Percentiles rank a stretch among this genome's conserved stretches.
phyloP scores from a whole-genome alignment of 1,284 basidiomycete species.

The Athelia psychrophila region DNA sequence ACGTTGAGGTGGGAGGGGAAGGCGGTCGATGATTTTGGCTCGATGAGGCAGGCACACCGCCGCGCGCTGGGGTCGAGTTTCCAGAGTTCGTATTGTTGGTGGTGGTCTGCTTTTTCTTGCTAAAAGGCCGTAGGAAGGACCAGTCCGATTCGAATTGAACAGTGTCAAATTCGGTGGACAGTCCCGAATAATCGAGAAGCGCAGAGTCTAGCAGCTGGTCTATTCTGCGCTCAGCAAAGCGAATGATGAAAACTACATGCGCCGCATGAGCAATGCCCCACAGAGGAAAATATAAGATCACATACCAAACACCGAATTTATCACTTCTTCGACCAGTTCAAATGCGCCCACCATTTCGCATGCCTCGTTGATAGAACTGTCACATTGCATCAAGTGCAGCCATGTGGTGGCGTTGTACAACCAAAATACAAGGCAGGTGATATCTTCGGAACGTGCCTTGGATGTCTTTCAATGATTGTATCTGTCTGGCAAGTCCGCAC shows the following conservation, averaged over 20 bases:
- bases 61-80: slow-evolving; percentile 30
- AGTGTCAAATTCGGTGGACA: slow-evolving; percentile 76
- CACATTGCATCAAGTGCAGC: slow-evolving; percentile 87
- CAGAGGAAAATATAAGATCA: slow-evolving; percentile 2
- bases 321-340: slow-evolving; percentile 80
- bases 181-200: slow-evolving; percentile 81
- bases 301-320: slow-evolving; percentile 92
- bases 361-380: slow-evolving; percentile 68
- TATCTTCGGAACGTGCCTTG: slow-evolving; percentile 80
- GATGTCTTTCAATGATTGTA: slow-evolving; percentile 7
- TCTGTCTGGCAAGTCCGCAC: slow-evolving; percentile 26
- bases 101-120: slow-evolving; percentile 59
- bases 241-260: slow-evolving; percentile 85
- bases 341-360: slow-evolving; percentile 82
- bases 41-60: slow-evolving; percentile 29
- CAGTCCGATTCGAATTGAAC: slow-evolving; percentile 96
- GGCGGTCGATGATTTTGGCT: slow-evolving; percentile 7
- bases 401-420: slow-evolving; percentile 88
- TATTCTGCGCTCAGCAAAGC: slow-evolving; percentile 86
- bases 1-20: slow-evolving; percentile 36
- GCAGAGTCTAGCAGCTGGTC: slow-evolving; percentile 84
- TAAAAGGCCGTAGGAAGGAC: slow-evolving; percentile 84
- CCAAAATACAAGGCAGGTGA: slow-evolving; percentile 92
- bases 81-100: slow-evolving; percentile 27
- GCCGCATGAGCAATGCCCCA: slow-evolving; percentile 1